phyloP scores from a whole-genome alignment of 208 protist species.

The Trypanosoma mega region DNA sequence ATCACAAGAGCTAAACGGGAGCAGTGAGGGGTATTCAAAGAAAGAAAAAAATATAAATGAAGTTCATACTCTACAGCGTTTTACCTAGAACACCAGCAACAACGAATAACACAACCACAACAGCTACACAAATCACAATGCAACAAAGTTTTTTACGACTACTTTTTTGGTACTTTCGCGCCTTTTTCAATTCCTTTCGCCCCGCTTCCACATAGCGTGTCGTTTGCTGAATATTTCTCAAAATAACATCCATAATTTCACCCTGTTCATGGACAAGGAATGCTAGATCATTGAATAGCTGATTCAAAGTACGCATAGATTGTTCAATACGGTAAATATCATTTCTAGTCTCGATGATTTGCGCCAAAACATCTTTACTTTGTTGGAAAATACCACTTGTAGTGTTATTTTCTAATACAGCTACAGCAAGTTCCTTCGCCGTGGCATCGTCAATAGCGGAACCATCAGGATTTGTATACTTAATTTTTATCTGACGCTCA shows the following conservation, averaged over 20 bases:
- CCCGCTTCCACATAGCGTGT: slow-evolving; percentile 63
- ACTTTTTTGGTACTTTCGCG: slow-evolving; percentile 76
- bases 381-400: slow-evolving; percentile 87
- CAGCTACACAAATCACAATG: slow-evolving; percentile 38
- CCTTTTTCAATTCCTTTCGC: slow-evolving; percentile 67
- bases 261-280: slow-evolving; percentile 89
- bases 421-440: slow-evolving; percentile 65
- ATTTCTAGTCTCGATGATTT: slow-evolving; percentile 85
- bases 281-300: slow-evolving; percentile 89
- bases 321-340: slow-evolving; percentile 91
- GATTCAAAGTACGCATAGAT: slow-evolving; percentile 84
- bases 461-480: slow-evolving; percentile 82
- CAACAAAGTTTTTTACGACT: slow-evolving; percentile 77
- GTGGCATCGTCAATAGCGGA: slow-evolving; percentile 70
- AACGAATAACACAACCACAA: slow-evolving; percentile 55
- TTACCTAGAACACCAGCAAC: slow-evolving; percentile 39
- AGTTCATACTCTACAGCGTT: slow-evolving; percentile 13
- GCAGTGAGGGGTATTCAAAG: too few relatives aligned
- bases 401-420: slow-evolving; percentile 78
- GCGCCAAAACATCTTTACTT: slow-evolving; percentile 81
- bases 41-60: too few relatives aligned
- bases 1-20: too few relatives aligned
- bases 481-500: slow-evolving; percentile 91
- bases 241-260: slow-evolving; percentile 83
- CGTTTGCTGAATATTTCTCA: slow-evolving; percentile 66